Evolutionary conservation across 2,329 filamentous ascomycete species (phyloP), one percentile per base, ranked within the genome.

Genomic region (Chaetomium strumarium): DNA sequence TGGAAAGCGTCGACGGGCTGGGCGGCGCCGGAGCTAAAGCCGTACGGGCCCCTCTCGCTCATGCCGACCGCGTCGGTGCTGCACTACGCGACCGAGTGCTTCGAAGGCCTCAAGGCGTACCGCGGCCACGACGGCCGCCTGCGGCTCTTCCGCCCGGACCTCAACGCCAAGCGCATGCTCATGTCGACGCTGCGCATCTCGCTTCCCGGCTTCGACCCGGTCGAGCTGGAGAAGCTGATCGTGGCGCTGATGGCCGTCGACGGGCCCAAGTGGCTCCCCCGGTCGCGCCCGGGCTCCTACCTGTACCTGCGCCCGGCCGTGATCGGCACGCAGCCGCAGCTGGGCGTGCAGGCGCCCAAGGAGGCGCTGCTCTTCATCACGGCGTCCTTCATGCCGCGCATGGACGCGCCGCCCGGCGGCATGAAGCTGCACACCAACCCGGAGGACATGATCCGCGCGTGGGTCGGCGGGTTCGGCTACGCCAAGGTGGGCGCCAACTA

Each of bases 401-500:
- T 85, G 66, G 78, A 81, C 60, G 58, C 70, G 12, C 72, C 74
- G 5, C 60, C 66, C 0, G 78, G 76, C 33, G 82, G 82, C 58
- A 78, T 95, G 76, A 85, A 80, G 62, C 80, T 95, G 42, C 80
- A 92, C 65, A 92, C 90, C 0, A 88, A 81, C 42, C 80, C 82
- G 51, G 83, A 91, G 60, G 88, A 95, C 68, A 88, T 85, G 75
- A 84, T 95, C 53, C 85, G 91, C 59, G 90, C 91, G 12, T 96
- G 91, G 91, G 90, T 89, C 17, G 91, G 91, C 56, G 91, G 92
- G 10, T 95, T 95, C 68, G 91, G 91, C 1, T 91, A 86, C 66
- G 90, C 90, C 55, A 96, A 96, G 72, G 81, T 96, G 33, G 91
- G 91, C 50, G 91, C 91, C 56, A 96, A 96, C 75, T 96, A 96